These are phyloP conservation scores for Daldinia eschscholtzii DNA, from an alignment of 2,329 filamentous ascomycete species.

Conservation along the genomic window DNA sequence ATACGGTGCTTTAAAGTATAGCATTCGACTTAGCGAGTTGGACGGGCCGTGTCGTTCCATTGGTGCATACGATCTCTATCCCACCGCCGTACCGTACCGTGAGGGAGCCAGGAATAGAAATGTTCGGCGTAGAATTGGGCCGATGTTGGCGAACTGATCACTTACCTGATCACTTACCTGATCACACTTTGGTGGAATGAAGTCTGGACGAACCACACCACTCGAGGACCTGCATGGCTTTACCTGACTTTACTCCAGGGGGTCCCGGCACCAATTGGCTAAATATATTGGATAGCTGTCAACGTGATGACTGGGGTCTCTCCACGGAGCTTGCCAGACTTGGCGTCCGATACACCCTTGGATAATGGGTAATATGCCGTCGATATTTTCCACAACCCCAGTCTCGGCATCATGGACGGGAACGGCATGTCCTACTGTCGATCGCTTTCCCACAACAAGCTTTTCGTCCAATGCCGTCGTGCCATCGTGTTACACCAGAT, in stretches of 20 bases:
- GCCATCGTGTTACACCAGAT: conserved; percentile 41
- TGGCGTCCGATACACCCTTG: conserved; percentile 45
- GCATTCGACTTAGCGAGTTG: conserved; percentile 7
- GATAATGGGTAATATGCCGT: conserved; percentile 50
- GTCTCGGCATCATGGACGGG: conserved; percentile 46
- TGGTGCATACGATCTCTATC: conserved; percentile 21
- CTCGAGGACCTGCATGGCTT: conserved; percentile 41
- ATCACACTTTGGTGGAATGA: conserved; percentile 16
- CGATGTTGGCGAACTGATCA: conserved; percentile 34
- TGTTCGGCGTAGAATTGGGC: conserved; percentile 28
- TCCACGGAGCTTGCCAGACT: conserved; percentile 42
- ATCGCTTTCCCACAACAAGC: conserved; percentile 32
- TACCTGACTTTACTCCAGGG: conserved; percentile 29
- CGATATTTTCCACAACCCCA: conserved; percentile 48
- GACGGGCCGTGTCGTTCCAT: conserved; percentile 22
- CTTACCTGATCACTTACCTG: conserved; percentile 21
- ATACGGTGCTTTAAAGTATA: conserved; percentile 8
- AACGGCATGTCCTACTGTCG: conserved; percentile 44
- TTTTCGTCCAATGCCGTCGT: conserved; percentile 25
- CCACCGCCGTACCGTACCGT: conserved; percentile 28
- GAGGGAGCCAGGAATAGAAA: conserved; percentile 24
- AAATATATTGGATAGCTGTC: conserved; percentile 42
- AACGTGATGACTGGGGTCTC: conserved; percentile 33
- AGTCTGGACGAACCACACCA: conserved; percentile 37
- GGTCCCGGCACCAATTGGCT: conserved; percentile 44